phyloP scores from a whole-genome alignment of 371 early-diverging fungal genomes.

The Mortierella sp. region DNA sequence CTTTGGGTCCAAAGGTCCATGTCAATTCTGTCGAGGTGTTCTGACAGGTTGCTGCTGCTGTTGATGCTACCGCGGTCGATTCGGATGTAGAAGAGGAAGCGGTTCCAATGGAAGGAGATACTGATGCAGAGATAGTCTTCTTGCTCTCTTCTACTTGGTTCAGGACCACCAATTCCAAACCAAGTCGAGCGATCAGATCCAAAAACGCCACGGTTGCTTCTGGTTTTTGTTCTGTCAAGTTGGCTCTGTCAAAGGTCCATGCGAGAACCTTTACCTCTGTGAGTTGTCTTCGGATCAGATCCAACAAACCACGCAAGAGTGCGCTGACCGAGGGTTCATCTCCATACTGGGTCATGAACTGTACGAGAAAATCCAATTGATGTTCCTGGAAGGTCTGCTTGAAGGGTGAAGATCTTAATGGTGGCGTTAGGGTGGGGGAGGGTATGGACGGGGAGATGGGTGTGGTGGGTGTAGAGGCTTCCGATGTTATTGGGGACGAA shows the following conservation, averaged over 20 bases:
- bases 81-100: conserved; percentile 7
- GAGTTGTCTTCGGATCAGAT: conserved; percentile 32
- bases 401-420: conserved; percentile 3
- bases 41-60: background rate
- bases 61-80: conserved; percentile 1
- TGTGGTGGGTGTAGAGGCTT: conserved; percentile 10
- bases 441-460: conserved; percentile 5
- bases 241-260: conserved; percentile 48
- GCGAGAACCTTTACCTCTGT: conserved; percentile 19
- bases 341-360: conserved; percentile 31
- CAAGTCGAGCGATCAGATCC: conserved; percentile 35
- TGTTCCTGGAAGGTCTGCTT: conserved; percentile 36
- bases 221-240: conserved; percentile 47
- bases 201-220: conserved; percentile 39
- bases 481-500: conserved; percentile 17
- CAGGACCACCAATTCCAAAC: conserved; percentile 14
- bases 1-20: conserved; percentile 40
- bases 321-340: conserved; percentile 38
- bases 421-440: background rate
- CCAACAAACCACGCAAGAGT: conserved; percentile 31
- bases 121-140: background rate
- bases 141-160: background rate
- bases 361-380: conserved; percentile 25
- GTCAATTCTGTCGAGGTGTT: conserved; percentile 20
- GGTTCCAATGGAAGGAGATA: background rate